Conservation (phyloP, 2,329 filamentous ascomycete genomes). For the Trichoderma arundinaceum region DNA sequence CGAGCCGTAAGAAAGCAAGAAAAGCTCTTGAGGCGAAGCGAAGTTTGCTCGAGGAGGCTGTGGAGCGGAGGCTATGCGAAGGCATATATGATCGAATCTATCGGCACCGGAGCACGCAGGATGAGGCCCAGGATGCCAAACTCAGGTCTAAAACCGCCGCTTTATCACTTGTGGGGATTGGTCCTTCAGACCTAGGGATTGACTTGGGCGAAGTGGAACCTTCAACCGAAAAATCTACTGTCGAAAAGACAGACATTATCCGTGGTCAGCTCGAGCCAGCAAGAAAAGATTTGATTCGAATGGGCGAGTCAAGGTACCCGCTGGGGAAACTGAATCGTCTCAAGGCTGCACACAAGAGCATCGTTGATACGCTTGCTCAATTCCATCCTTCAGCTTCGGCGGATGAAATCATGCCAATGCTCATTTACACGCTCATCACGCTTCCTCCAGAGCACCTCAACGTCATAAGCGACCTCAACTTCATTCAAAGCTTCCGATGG, state of each 20-base stretch:
- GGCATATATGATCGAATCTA: slow-evolving; percentile 87
- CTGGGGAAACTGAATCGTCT: slow-evolving; percentile 89
- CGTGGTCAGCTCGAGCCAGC: slow-evolving; percentile 74
- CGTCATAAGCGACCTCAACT: slow-evolving; percentile 91
- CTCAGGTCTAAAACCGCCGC: slow-evolving; percentile 92
- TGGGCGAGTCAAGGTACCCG: slow-evolving; percentile 87
- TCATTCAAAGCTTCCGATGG: slow-evolving; percentile 90
- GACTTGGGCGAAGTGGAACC: slow-evolving; percentile 67
- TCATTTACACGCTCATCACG: slow-evolving; percentile 95
- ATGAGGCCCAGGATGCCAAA: slow-evolving; percentile 94
- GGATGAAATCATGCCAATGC: slow-evolving; percentile 93
- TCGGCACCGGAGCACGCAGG: slow-evolving; percentile 87
- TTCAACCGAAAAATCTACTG: slow-evolving; percentile 57
- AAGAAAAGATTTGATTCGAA: slow-evolving; percentile 70
- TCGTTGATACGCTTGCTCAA: slow-evolving; percentile 80
- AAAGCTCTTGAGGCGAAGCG: slow-evolving; percentile 80
- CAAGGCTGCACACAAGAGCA: slow-evolving; percentile 87
- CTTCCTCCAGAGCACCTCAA: slow-evolving; percentile 84
- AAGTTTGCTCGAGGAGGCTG: slow-evolving; percentile 81
- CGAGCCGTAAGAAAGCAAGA: slow-evolving; percentile 77
- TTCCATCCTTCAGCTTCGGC: slow-evolving; percentile 83
- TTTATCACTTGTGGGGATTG: slow-evolving; percentile 87
- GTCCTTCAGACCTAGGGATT: slow-evolving; percentile 81
- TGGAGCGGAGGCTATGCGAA: slow-evolving; percentile 85
- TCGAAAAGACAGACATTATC: slow-evolving; percentile 70